These are phyloP conservation scores for Linum usitatissimum DNA, from an alignment of 345 rosid genomes.

Conservation along the genomic window DNA sequence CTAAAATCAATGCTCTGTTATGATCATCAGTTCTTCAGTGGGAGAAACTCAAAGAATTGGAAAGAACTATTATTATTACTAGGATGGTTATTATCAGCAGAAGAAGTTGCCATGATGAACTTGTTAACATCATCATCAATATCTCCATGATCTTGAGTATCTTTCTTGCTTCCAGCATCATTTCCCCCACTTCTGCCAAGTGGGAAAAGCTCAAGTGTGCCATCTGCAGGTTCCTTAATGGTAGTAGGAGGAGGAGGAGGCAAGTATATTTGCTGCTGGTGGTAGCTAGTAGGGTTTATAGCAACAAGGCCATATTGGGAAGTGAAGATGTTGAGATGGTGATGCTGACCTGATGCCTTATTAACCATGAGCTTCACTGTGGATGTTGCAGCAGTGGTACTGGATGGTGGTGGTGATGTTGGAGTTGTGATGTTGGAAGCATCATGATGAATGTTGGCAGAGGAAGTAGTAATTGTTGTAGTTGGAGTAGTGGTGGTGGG, in stretches of 20 bases:
- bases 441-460: not conserved
- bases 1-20: too few relatives aligned
- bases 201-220: constrained; percentile 68
- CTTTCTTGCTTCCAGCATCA: constrained; percentile 13
- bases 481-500: constrained; percentile 14
- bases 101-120: constrained; percentile 17
- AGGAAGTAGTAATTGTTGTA: not conserved
- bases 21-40: constrained; percentile 43
- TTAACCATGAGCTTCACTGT: constrained; percentile 6
- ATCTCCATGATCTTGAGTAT: too few relatives aligned
- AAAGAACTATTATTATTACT: constrained; percentile 8
- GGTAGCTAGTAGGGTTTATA: not conserved
- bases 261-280: not conserved
- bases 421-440: not conserved
- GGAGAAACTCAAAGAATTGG: constrained; percentile 77
- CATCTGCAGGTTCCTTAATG: constrained; percentile 26
- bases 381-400: not conserved
- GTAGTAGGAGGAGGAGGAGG: too few relatives aligned
- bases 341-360: constrained; percentile 5
- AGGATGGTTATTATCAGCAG: not conserved
- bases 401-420: not conserved
- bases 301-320: constrained; percentile 14
- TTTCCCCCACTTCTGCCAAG: constrained; percentile 18
- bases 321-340: constrained; percentile 24
- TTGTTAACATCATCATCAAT: too few relatives aligned